Conservation (phyloP, 2,329 filamentous ascomycete species). For the Lachnellula cervina region DNA sequence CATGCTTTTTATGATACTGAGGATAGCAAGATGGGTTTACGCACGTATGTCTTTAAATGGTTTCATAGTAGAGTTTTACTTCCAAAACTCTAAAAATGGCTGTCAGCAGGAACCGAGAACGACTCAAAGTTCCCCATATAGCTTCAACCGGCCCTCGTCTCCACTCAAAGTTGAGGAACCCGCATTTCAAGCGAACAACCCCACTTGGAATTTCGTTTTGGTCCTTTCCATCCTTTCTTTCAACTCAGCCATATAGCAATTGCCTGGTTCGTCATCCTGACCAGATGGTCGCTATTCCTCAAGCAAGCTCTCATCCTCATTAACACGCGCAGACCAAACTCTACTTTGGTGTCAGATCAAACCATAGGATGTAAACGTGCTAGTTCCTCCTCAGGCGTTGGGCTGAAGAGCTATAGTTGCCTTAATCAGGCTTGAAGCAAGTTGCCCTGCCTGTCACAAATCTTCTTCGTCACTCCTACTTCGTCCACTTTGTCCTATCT, state of each 20-base stretch:
- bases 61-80: slow-evolving; percentile 4
- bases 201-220: neutral
- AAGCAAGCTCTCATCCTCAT: neutral
- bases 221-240: neutral
- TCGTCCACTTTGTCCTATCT: neutral
- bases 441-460: neutral
- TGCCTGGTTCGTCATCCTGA: neutral
- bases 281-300: neutral
- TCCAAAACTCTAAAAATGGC: slow-evolving; percentile 13
- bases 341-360: neutral
- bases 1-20: too few relatives aligned
- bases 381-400: neutral
- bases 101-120: slow-evolving; percentile 15
- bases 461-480: neutral
- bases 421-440: neutral
- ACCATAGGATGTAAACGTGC: neutral
- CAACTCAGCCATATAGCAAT: neutral
- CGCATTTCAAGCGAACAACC: neutral
- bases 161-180: slow-evolving; percentile 6
- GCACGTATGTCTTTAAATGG: slow-evolving; percentile 1
- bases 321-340: neutral
- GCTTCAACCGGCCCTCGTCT: neutral
- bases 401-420: neutral
- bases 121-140: neutral
- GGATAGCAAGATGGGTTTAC: neutral